Evolutionary conservation across 176 grass and related monocot species (phyloP).

Genomic region (Avena eriantha): DNA sequence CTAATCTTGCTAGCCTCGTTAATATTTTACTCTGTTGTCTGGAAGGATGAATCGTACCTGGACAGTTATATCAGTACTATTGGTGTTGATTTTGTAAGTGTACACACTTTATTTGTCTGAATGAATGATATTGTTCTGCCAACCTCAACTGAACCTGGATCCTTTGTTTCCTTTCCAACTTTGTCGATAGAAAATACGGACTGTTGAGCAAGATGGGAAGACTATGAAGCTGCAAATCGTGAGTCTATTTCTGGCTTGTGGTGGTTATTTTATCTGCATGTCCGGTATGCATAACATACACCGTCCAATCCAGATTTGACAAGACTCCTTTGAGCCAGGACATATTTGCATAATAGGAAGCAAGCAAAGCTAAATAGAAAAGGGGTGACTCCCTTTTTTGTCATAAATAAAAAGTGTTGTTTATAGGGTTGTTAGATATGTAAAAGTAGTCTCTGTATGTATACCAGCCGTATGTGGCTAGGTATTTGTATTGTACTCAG

Average conservation of each 20-base stretch:
- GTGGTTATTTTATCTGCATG: not conserved
- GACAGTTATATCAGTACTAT: slow-evolving; percentile 92
- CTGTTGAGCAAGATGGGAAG: slow-evolving; percentile 83
- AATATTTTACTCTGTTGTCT: slow-evolving; percentile 25
- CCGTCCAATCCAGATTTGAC: not conserved
- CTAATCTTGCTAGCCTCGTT: not conserved
- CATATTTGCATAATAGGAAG: not conserved
- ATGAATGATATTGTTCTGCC: not conserved
- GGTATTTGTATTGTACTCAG: too few relatives aligned
- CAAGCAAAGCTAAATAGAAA: too few relatives aligned
- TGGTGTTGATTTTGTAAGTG: slow-evolving; percentile 84
- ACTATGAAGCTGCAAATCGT: slow-evolving; percentile 89
- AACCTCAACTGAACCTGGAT: not conserved
- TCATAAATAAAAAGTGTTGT: too few relatives aligned
- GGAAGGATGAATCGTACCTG: slow-evolving; percentile 82
- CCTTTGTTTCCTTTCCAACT: not conserved
- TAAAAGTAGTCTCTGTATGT: too few relatives aligned
- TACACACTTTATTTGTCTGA: slow-evolving; percentile 1
- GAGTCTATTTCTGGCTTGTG: slow-evolving; percentile 27
- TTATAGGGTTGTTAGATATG: too few relatives aligned
- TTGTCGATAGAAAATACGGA: slow-evolving; percentile 68
- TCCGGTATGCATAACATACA: not conserved
- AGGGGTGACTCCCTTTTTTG: too few relatives aligned
- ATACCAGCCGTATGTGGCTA: too few relatives aligned
- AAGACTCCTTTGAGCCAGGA: not conserved